These are phyloP conservation scores for Alternaria solani DNA, from an alignment of 2,329 filamentous ascomycete genomes.

Conservation along the genomic window DNA sequence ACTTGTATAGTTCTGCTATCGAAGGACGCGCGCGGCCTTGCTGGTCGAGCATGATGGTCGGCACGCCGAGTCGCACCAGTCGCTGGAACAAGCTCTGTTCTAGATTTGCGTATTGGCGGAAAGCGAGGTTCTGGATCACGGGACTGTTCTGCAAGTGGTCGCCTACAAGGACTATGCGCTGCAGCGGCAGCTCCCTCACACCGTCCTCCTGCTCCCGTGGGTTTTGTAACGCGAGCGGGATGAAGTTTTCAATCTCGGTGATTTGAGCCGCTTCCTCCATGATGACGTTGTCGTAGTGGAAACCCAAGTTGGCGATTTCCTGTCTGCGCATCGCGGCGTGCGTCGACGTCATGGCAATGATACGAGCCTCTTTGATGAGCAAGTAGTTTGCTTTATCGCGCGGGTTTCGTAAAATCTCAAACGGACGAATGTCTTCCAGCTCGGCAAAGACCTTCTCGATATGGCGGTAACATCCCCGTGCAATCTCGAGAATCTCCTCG, in stretches of 20 bases:
- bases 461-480: constrained; percentile 85
- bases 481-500: constrained; percentile 76
- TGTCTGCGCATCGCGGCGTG: constrained; percentile 93
- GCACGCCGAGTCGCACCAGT: constrained; percentile 90
- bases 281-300: constrained; percentile 95
- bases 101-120: constrained; percentile 92
- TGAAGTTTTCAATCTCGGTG: constrained; percentile 96
- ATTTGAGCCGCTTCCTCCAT: constrained; percentile 99
- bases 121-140: constrained; percentile 91
- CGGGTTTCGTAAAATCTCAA: constrained; percentile 88
- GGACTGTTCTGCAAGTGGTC: constrained; percentile 98
- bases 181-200: constrained; percentile 75
- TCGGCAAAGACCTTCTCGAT: constrained; percentile 90
- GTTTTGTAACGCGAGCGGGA: constrained; percentile 91
- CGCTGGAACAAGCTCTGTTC: constrained; percentile 95
- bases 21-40: constrained; percentile 90
- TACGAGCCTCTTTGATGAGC: constrained; percentile 92
- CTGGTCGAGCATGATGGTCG: constrained; percentile 86
- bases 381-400: constrained; percentile 96
- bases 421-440: constrained; percentile 90
- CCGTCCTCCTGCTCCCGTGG: constrained; percentile 59
- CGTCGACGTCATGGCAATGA: constrained; percentile 98
- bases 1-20: constrained; percentile 89
- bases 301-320: constrained; percentile 90
- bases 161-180: constrained; percentile 89